A percentile compares a stretch with the other conserved stretches of the same genome.
Evolutionary conservation across 2,329 filamentous ascomycete species (phyloP).

Genomic region (Sphaerostilbella broomeana): DNA sequence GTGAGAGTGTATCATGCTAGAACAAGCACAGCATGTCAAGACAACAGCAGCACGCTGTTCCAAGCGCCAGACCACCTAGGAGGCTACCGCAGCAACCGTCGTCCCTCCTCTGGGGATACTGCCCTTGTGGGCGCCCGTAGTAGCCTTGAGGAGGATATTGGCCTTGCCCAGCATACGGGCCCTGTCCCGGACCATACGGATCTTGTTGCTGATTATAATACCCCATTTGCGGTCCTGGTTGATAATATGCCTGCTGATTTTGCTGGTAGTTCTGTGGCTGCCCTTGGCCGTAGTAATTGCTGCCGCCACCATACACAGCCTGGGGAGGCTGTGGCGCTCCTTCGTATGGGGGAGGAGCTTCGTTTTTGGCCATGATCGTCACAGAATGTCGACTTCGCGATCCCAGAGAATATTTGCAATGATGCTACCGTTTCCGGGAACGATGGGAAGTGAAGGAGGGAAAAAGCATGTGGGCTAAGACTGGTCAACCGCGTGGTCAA

Average conservation of each 20-base stretch:
- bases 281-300: conserved; percentile 24
- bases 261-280: conserved; percentile 24
- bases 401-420: neutral
- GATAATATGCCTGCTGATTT: conserved; percentile 32
- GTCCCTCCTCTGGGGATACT: conserved; percentile 15
- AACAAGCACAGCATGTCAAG: too few relatives aligned
- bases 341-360: conserved; percentile 45
- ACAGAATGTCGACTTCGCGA: neutral
- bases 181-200: conserved; percentile 28
- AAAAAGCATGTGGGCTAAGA: neutral
- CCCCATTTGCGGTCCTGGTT: conserved; percentile 36
- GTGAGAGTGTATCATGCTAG: too few relatives aligned
- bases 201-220: conserved; percentile 37
- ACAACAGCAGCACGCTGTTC: conserved; percentile 53
- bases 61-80: conserved; percentile 42
- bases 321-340: conserved; percentile 33
- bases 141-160: conserved; percentile 31
- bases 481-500: neutral
- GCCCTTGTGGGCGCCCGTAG: conserved; percentile 30
- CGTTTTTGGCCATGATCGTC: conserved; percentile 20
- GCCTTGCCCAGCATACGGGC: conserved; percentile 24
- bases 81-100: conserved; percentile 30
- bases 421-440: neutral
- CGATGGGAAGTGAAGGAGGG: conserved; percentile 15
- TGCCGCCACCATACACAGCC: conserved; percentile 35